Base-by-base conservation (phyloP, 352 stramenopile species). In the Phytophthora meadii region DNA sequence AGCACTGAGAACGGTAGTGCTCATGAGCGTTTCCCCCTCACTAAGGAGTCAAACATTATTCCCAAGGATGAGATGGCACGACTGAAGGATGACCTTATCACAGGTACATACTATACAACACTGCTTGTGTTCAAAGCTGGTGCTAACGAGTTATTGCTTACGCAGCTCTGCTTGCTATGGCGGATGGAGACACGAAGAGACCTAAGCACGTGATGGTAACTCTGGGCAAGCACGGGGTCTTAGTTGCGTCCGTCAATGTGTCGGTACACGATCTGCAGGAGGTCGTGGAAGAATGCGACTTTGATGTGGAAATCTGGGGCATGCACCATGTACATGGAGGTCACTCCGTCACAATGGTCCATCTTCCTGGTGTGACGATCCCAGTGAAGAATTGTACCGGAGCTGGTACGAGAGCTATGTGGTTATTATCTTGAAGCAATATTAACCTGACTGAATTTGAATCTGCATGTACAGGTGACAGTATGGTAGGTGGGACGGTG, bases 181-280 rank as follows among this genome's bases (percentile, higher is more conserved):
- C 81, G 48, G 63, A 66, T 36, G 61, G 75, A 10, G 71, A 92
- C 52, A 81, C 51, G 2, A 68, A 49, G 15, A 83, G 65, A 25
- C 49, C 77, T 15, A 90, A 87, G 61, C 81, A 93, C 42, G 72
- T 95, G 30, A 68, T 95, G 40, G 84, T 95, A 8, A 96, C 89
- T 9, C 61, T 95, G 19, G 89, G 89, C 39, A 87, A 87, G 54
- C 74, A 92, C 45, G 89, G 89, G 2, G 80, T 92, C 8, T 54
- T 95, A 19, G 71, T 92, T 11, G 81, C 75, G 2, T 92, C 85
- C 10, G 67, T 89, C 56, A 90, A 92, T 58, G 56, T 91, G 22
- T 54, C 68, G 15, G 50, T 69, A 8, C n/a, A 27, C 5, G 59
- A 79, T 14, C 17, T 88, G 25, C 63, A 69, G 11, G 49, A 63